Percentiles rank a stretch among this genome's conserved stretches.
Evolutionary conservation across 139 green algal genomes (phyloP).

Genomic region (Helicosporidium sp.): DNA sequence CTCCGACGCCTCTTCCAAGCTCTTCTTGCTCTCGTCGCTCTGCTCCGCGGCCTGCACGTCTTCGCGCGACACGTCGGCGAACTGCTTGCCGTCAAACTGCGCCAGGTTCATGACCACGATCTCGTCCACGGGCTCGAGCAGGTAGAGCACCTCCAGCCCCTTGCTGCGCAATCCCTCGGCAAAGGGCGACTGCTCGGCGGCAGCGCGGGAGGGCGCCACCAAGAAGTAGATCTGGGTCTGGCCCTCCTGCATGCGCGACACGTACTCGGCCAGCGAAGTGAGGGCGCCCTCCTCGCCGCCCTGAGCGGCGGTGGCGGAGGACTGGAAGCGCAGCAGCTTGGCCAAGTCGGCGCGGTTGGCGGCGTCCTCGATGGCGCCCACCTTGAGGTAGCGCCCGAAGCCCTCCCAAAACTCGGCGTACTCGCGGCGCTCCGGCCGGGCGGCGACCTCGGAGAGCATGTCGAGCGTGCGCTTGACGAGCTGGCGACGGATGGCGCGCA

Average conservation of each 20-base stretch:
- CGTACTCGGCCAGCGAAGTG: constrained; percentile 63
- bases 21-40: constrained; percentile 29
- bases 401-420: constrained; percentile 71
- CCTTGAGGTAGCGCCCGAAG: constrained; percentile 61
- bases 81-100: constrained; percentile 60
- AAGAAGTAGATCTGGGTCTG: constrained; percentile 73
- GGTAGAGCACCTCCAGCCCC: constrained; percentile 73
- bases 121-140: constrained; percentile 92
- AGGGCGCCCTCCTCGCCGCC: constrained; percentile 34
- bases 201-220: not conserved
- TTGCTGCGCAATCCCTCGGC: constrained; percentile 18
- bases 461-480: constrained; percentile 74
- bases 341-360: constrained; percentile 40
- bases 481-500: constrained; percentile 82
- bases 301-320: too few relatives aligned
- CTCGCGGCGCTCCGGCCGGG: constrained; percentile 45
- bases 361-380: constrained; percentile 59
- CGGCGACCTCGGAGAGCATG: constrained; percentile 71
- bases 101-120: constrained; percentile 59
- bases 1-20: constrained; percentile 26
- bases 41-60: constrained; percentile 51
- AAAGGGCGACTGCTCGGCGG: constrained; percentile 7
- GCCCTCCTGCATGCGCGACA: constrained; percentile 67
- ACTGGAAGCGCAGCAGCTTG: constrained; percentile 51
- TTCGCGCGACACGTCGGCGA: constrained; percentile 89